Base-by-base conservation (phyloP, 2,329 filamentous ascomycete species). In the Ophiocordyceps camponoti-rufipedis region DNA sequence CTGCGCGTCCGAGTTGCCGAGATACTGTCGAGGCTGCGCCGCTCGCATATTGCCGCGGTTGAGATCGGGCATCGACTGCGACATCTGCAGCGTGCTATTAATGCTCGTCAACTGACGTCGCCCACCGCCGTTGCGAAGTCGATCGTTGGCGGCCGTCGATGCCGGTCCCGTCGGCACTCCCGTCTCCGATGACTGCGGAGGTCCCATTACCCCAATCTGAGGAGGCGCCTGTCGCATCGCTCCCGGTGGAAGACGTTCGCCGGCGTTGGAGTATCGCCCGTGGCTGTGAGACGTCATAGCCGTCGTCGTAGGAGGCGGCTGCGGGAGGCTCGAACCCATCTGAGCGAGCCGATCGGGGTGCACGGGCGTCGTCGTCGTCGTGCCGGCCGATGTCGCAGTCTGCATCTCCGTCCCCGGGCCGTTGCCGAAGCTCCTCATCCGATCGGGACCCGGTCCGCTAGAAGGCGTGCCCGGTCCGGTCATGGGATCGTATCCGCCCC, bases 101-200 rank as follows among this genome's bases (percentile, higher is more conserved):
- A 81, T 79, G 42, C 72, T 70, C 12, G 70, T 69, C 29, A 80
- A 62, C 52, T 79, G 73, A 47, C 75, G 65, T 48, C 67, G 62
- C 16, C 68, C 64, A 29, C 70, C 66, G 52, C 50, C 60, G 28
- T 54, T 55, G 35, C 58, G 52, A 28, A 52, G 48, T 29, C 66
- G 59, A 28, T 69, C 65, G 18, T 56, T 55, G 9, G 54, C 23
- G 23, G 23, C 23, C 23, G 23, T 51, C 28, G 61, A 60, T 10
- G 63, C 53, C 13, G 61, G 61, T 0, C 60, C 61, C 7, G 65
- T 62, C 2, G 60, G 61, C 5, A 61, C 58, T 16, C 49, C 53
- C 3, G 48, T 44, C 3, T 62, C 61, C 18, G 48, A 43, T 4
- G 48, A 43, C 5, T 47, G 51, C n/a, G 56, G 52, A 16, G 54